Evolutionary conservation across 2,329 filamentous ascomycete genomes (phyloP).

Genomic region (Dactylellina haptotyla): DNA sequence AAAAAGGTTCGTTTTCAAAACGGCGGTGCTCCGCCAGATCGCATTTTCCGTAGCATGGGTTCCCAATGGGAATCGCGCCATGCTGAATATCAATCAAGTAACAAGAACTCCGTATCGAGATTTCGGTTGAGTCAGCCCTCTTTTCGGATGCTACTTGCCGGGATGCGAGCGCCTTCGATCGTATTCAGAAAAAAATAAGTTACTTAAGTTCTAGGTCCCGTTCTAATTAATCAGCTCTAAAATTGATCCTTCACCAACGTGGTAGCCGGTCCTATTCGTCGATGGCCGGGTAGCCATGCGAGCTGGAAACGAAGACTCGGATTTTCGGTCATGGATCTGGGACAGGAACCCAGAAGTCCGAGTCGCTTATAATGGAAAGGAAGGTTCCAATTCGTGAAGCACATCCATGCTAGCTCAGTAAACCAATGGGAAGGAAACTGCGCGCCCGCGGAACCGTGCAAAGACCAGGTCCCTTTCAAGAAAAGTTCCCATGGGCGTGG

Average conservation of each 20-base stretch:
- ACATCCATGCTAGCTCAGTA: too few species aligned
- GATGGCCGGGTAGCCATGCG: conserved; percentile 3
- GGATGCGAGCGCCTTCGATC: too few species aligned
- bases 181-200: too few species aligned
- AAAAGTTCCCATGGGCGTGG: neutral
- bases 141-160: conserved; percentile 27
- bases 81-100: conserved; percentile 34
- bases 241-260: neutral
- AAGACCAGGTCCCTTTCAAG: neutral
- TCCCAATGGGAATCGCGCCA: neutral
- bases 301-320: neutral
- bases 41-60: neutral
- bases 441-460: too few species aligned
- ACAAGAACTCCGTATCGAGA: conserved; percentile 17
- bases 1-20: neutral
- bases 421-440: too few species aligned
- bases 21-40: neutral
- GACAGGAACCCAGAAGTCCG: neutral
- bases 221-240: too few species aligned
- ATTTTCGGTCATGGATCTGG: conserved; percentile 18
- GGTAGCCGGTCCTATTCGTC: conserved; percentile 26
- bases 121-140: conserved; percentile 9
- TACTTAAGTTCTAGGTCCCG: too few species aligned
- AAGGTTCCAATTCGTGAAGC: neutral
- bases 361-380: conserved; percentile 3